Base-by-base conservation (phyloP, 768 basidiomycete species). In the Termitomyces sp. region DNA sequence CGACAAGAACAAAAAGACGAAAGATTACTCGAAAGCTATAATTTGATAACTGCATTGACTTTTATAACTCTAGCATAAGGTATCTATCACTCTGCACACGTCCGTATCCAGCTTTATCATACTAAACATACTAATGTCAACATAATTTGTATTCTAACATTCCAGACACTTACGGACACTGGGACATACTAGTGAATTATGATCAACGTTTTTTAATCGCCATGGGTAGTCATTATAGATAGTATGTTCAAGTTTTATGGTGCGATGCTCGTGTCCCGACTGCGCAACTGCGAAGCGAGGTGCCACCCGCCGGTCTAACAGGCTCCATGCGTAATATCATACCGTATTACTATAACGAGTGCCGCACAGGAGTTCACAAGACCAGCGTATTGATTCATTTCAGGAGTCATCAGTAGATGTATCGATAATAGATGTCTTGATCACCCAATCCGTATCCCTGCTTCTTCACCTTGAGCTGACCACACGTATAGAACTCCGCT, bases 361-460 rank as follows among this genome's bases (percentile, higher is more conserved):
- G 4, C 38, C 35, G 8, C 23, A 23, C 9, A 43, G 19, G 23
- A 43, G 10, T 21, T 27, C 7, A 9, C 16, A 10, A 7, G 25
- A 31, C 31, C n/a, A 21, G 46, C 32, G 32, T 47, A 16, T 29
- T 7, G 27, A 31, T 5, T 29, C n/a, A 2, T 34, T 32, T 12
- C 6, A 31, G 31, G 29, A 29, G 3, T 11, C 8, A 27, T 64
- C 65, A 77, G 53, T 72, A 66, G 23, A 77, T 72, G 63, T 77
- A 79, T 69, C 76, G 62, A 59, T 76, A 79, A 27, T 63, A 62
- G 23, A 74, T 58, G 57, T 75, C 71, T 42, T 73, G 65, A 56
- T 79, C 77, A n/a, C 77, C 76, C 51, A 72, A 60, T 49, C 64
- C 62, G 40, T 69, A 69, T 32, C 67, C 66, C 51, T 32, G 47